Evolutionary conservation across 2,329 filamentous ascomycete genomes (phyloP).

Genomic region (Stromatinia cepivora): DNA sequence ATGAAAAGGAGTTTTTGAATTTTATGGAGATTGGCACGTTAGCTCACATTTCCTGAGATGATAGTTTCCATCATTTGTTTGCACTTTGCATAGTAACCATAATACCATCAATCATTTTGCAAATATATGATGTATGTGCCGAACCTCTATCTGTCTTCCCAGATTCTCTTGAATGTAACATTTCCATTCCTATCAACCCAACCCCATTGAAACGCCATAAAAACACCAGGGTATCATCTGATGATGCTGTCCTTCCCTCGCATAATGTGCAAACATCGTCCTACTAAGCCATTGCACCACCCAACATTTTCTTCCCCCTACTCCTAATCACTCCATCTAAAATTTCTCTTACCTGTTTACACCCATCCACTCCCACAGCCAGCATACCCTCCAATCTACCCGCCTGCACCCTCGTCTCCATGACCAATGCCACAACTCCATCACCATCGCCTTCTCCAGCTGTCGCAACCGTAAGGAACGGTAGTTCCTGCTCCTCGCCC

Average conservation of each 20-base stretch:
- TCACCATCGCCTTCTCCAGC: slow-evolving; percentile 62
- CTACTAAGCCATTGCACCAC: slow-evolving; percentile 41
- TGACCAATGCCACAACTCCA: slow-evolving; percentile 74
- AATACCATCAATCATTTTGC: slow-evolving; percentile 10
- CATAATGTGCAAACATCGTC: background rate
- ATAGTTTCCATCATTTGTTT: background rate
- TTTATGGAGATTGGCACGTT: background rate
- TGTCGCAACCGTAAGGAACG: slow-evolving; percentile 83
- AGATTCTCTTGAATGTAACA: background rate
- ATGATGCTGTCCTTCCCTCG: slow-evolving; percentile 19
- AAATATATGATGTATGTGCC: background rate
- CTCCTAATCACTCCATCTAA: slow-evolving; percentile 77
- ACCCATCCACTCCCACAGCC: slow-evolving; percentile 87
- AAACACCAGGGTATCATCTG: slow-evolving; percentile 26
- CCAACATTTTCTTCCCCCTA: slow-evolving; percentile 65
- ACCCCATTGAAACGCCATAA: slow-evolving; percentile 21
- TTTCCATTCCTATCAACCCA: slow-evolving; percentile 3
- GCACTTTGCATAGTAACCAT: background rate
- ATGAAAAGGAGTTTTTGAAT: background rate
- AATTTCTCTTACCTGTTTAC: slow-evolving; percentile 78
- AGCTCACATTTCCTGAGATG: background rate
- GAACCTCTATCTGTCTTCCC: background rate
- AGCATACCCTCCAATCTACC: slow-evolving; percentile 86
- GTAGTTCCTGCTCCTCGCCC: slow-evolving; percentile 83
- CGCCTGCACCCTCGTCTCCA: slow-evolving; percentile 87